Base-by-base conservation (phyloP, 139 green algal species). In the Cymbomonas tetramitiformis region DNA sequence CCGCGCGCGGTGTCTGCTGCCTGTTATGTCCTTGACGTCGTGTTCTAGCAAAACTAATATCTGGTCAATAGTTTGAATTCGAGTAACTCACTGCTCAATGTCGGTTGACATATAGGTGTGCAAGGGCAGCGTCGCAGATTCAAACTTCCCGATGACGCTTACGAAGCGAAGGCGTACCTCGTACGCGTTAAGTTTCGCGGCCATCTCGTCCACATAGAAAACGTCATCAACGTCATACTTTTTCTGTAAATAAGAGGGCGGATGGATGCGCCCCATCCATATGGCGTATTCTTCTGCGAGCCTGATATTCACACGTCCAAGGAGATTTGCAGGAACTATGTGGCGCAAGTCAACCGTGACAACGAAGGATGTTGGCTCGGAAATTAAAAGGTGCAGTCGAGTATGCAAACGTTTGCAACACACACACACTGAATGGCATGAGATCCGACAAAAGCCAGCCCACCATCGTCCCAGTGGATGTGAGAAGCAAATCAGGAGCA, bases 201-300 rank as follows among this genome's bases (percentile, higher is more conserved):
- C 47, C 70, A 93, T 64, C 25, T 95, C 84, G 29, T 95, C 84
- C 18, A 65, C 23, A 40, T 89, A 95, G 26, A 72, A 51, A 32
- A 87, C 86, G 7, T 75, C 62, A 24, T 93, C 79, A 25, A 94
- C 79, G n/a, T 40, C 74, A 43, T 93, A 93, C 28, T 70, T 73
- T 1, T 39, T 62, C 51, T 74, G 21, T 28, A 74, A 65, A 33
- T 62, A 62, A 7, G 69, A 61, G 0, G 63, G 68, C 4, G 56
- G 51, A 24, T 82, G 72, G n/a, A 94, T 80, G 7, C 32, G 49
- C 0, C 86, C 86, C 74, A 93, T 83, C 84, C 86, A 94, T 23
- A 93, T 77, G 1, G 79, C 83, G 56, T 92, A 88, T 4, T 58
- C 46, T 0, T 69, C 53, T 2, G 83, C 83, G 38, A 93, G n/a